A percentile compares a stretch with the other conserved stretches of the same genome.
Evolutionary conservation across 306 rosid genomes (phyloP).

Genomic region (Vicia faba): DNA sequence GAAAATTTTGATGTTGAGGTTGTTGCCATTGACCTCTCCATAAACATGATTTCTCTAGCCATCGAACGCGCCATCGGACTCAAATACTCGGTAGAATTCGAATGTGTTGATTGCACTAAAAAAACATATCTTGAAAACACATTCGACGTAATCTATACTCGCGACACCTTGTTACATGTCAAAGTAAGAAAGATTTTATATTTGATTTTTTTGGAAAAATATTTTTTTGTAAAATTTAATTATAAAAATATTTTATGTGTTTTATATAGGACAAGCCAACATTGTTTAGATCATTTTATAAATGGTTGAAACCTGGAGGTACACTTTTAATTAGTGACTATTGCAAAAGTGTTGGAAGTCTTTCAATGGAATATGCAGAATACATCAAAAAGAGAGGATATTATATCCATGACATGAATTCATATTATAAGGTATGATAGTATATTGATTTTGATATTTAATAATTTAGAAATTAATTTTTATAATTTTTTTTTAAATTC

Average conservation of each 20-base stretch:
- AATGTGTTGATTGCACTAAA: slow-evolving; percentile 85
- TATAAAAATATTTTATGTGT: slow-evolving; percentile 14
- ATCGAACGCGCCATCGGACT: slow-evolving; percentile 83
- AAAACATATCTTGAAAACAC: slow-evolving; percentile 66
- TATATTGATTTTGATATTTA: no score
- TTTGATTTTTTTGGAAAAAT: neutral
- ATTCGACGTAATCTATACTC: slow-evolving; percentile 83
- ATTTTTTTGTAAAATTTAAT: neutral
- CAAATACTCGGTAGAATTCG: slow-evolving; percentile 76
- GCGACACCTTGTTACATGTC: slow-evolving; percentile 89
- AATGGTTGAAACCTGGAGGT: slow-evolving; percentile 96
- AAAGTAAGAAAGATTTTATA: slow-evolving; percentile 53
- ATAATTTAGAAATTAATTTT: no score
- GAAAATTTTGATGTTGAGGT: slow-evolving; percentile 81
- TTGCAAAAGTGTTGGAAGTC: slow-evolving; percentile 64
- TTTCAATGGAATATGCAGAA: slow-evolving; percentile 59
- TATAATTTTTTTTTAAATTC: no score
- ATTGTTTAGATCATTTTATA: slow-evolving; percentile 67
- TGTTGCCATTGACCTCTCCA: slow-evolving; percentile 89
- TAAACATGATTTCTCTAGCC: slow-evolving; percentile 89
- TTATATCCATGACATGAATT: slow-evolving; percentile 66
- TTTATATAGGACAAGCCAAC: slow-evolving; percentile 71
- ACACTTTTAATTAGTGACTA: slow-evolving; percentile 87
- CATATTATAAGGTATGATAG: slow-evolving; percentile 63
- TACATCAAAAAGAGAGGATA: slow-evolving; percentile 84